Percentiles rank a stretch among this genome's conserved stretches.
These are phyloP conservation scores for Cubamyces sp. DNA, from an alignment of 768 basidiomycete genomes.

Conservation along the genomic window DNA sequence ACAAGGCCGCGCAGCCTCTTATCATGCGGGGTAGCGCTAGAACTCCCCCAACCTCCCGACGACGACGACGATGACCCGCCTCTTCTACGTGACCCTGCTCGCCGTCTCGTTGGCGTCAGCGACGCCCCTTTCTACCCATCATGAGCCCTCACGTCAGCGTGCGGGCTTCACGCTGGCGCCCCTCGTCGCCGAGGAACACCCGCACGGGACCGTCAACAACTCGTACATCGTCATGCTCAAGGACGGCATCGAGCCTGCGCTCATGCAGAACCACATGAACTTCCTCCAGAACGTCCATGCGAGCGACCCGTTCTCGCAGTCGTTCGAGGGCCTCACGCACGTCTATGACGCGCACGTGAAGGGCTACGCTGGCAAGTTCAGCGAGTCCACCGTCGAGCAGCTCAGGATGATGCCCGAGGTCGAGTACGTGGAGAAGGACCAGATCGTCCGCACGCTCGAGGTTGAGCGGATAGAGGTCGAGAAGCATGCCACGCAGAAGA, in stretches of 20 bases:
- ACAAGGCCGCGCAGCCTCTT: conserved; percentile 28
- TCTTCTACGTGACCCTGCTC: conserved; percentile 40
- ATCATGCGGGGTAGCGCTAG: conserved; percentile 13
- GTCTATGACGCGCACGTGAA: conserved; percentile 75
- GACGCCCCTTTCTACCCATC: conserved; percentile 50
- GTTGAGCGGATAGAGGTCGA: conserved; percentile 17
- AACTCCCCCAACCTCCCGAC: conserved; percentile 8
- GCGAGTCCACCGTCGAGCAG: conserved; percentile 65
- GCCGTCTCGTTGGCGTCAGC: conserved; percentile 46
- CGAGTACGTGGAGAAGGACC: conserved; percentile 90
- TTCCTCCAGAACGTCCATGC: conserved; percentile 71
- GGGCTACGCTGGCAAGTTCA: conserved; percentile 85
- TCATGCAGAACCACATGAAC: conserved; percentile 78
- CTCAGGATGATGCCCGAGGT: conserved; percentile 89
- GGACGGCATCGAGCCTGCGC: conserved; percentile 57
- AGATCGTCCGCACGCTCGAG: conserved; percentile 81
- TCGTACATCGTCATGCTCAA: conserved; percentile 95
- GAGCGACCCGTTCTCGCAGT: conserved; percentile 52
- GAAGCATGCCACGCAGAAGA: conserved; percentile 49
- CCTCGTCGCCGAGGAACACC: conserved; percentile 58
- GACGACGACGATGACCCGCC: conserved; percentile 33
- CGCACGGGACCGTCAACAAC: conserved; percentile 78
- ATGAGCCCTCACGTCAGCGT: conserved; percentile 39
- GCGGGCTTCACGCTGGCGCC: conserved; percentile 62
- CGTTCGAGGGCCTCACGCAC: conserved; percentile 64